Conservation (phyloP, 192 early-diverging fungal species). For the Chytriomyces confervae region DNA sequence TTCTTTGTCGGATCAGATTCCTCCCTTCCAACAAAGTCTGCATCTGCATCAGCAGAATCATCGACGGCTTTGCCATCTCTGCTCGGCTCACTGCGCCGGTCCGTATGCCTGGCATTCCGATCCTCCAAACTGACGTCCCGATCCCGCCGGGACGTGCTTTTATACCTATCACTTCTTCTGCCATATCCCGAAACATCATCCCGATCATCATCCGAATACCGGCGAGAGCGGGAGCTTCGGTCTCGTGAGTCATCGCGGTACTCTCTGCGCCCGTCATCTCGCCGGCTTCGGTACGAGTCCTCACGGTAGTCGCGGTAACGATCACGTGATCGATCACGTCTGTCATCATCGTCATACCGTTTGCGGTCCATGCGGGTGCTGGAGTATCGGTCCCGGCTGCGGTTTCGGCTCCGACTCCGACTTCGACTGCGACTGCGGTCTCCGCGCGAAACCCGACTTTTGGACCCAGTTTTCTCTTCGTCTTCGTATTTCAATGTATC, state of each 20-base stretch:
- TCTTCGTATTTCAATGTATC: no score
- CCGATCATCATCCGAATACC: not conserved
- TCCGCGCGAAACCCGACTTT: no score
- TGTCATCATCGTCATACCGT: not conserved
- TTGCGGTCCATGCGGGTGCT: not conserved
- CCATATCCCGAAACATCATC: not conserved
- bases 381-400: constrained; percentile 27
- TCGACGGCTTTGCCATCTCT: constrained; percentile 1
- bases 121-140: no score
- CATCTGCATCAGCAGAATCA: not conserved
- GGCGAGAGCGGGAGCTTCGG: not conserved
- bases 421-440: not conserved
- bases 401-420: constrained; percentile 27
- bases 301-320: constrained; percentile 1
- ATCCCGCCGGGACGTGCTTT: not conserved
- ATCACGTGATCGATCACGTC: not conserved
- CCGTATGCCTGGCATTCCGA: not conserved
- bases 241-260: not conserved
- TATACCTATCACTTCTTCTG: constrained; percentile 11
- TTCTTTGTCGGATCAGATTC: constrained; percentile 20
- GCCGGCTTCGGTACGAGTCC: not conserved
- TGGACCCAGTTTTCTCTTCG: not conserved
- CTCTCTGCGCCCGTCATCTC: constrained; percentile 10
- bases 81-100: not conserved
- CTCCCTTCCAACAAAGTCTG: not conserved